Evolutionary conservation across 225 moss, liverwort and hornwort genomes (phyloP), one percentile per base, ranked within the genome.

Genomic region (Pseudoscleropodium purum): DNA sequence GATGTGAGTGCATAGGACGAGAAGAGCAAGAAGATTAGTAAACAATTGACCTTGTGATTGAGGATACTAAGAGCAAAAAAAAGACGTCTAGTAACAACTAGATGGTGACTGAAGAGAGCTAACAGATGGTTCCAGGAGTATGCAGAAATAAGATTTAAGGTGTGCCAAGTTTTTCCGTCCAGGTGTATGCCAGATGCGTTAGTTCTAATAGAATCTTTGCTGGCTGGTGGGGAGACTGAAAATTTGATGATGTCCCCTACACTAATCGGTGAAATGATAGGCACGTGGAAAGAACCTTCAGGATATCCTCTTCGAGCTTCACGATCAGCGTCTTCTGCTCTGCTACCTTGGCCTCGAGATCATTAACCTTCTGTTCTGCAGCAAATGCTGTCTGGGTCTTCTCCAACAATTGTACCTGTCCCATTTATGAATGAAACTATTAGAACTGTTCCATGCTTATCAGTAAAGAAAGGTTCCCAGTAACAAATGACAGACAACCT

Each of bases 171-270:
- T 97, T 45, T 97, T 62, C 96, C 96, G 85, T 96, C 97, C 45
- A 97, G 94, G 41, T 96, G 97, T 81, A 96, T 96, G 62, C 97
- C 96, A 85, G 87, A 89, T 88, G 93, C 93, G 85, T 96, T 97
- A 39, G 96, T 96, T 59, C 96, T 97, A 43, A 96, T 93, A 60
- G 96, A 96, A 92, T 97, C 97, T 91, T 96, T 97, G 79, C 88
- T 94, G 76, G 92, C 93, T 66, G 96, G 96, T 23, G 97, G 97
- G 70, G 97, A 97, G 59, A 97, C 86, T 60, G 97, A 97, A 85
- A 97, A 96, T 77, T 96, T 97, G 92, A 97, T 96, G 65, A 95
- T 89, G 91, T 97, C 97, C 64, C 97, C 97, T 89, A 97, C 93
- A 87, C 97, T 97, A 85, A 97, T 97, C 59, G 47, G 47, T 47